phyloP scores from a whole-genome alignment of 768 basidiomycete genomes.

The Pleurotus cornucopiae region DNA sequence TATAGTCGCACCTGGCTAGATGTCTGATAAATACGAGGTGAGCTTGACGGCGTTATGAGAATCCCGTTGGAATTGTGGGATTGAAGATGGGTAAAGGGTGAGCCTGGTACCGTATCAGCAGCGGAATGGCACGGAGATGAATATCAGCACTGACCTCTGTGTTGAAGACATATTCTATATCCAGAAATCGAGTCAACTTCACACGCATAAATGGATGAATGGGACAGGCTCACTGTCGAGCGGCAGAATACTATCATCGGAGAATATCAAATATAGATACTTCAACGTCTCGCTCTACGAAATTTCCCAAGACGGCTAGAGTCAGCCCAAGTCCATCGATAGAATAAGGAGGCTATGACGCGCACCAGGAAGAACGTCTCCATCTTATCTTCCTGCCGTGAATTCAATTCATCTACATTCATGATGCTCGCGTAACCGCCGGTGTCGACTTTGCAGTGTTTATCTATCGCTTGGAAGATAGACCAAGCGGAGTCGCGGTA shows the following conservation, averaged over 20 bases:
- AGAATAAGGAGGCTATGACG: constrained; percentile 7
- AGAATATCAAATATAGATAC: constrained; percentile 86
- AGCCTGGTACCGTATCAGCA: constrained; percentile 32
- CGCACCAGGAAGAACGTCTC: constrained; percentile 90
- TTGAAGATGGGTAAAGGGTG: constrained; percentile 71
- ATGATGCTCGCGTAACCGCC: constrained; percentile 84
- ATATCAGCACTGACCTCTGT: constrained; percentile 2
- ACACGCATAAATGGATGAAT: not conserved
- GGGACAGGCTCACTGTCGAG: constrained; percentile 54
- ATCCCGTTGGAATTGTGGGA: constrained; percentile 47
- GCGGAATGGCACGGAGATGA: too few relatives aligned
- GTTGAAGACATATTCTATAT: constrained; percentile 1
- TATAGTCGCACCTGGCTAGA: constrained; percentile 2
- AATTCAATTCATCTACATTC: constrained; percentile 79
- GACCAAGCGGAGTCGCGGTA: constrained; percentile 86
- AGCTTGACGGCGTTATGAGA: constrained; percentile 21
- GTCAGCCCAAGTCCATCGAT: not conserved
- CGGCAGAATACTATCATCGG: constrained; percentile 67
- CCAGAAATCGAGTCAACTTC: not conserved
- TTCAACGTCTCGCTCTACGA: constrained; percentile 83
- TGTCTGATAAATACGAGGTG: not conserved
- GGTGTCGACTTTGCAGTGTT: constrained; percentile 67
- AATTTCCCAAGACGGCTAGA: not conserved
- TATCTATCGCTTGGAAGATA: constrained; percentile 87
- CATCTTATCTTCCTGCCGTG: constrained; percentile 80